A percentile compares a stretch with the other conserved stretches of the same genome.
Evolutionary conservation across 2,329 filamentous ascomycete species (phyloP).

Genomic region (Colletotrichum musae): DNA sequence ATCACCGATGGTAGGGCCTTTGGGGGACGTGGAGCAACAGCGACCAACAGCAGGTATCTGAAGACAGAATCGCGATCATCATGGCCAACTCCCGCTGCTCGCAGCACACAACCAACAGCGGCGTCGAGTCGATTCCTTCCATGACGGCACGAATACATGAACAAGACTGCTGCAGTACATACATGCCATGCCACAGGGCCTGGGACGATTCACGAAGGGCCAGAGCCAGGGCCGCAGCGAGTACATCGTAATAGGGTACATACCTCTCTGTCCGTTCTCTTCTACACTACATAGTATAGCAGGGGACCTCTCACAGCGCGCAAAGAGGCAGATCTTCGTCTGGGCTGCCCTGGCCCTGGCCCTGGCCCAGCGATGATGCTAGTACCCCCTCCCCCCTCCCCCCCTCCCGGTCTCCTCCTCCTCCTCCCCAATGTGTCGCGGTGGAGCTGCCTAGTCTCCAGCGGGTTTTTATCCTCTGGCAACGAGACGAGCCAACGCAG

Average conservation of each 20-base stretch:
- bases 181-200: background rate
- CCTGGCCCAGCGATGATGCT: conserved; percentile 54
- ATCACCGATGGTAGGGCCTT: conserved; percentile 28
- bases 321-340: conserved; percentile 60
- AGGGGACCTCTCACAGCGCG: conserved; percentile 53
- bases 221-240: conserved; percentile 41
- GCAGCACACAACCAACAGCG: background rate
- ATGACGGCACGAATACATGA: background rate
- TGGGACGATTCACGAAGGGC: background rate
- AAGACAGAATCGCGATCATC: background rate
- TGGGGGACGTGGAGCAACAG: background rate
- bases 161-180: conserved; percentile 11
- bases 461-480: conserved; percentile 81
- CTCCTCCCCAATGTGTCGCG: conserved; percentile 62
- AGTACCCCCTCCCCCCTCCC: conserved; percentile 30
- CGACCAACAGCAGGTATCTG: conserved; percentile 8
- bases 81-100: conserved; percentile 17
- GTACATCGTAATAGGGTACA: too few relatives aligned
- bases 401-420: conserved; percentile 49
- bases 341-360: conserved; percentile 41
- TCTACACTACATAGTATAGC: background rate
- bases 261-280: too few relatives aligned
- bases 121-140: background rate
- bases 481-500: conserved; percentile 92
- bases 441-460: conserved; percentile 76